These are phyloP conservation scores for Pythium monospermum DNA, from an alignment of 352 stramenopile species.

Conservation along the genomic window DNA sequence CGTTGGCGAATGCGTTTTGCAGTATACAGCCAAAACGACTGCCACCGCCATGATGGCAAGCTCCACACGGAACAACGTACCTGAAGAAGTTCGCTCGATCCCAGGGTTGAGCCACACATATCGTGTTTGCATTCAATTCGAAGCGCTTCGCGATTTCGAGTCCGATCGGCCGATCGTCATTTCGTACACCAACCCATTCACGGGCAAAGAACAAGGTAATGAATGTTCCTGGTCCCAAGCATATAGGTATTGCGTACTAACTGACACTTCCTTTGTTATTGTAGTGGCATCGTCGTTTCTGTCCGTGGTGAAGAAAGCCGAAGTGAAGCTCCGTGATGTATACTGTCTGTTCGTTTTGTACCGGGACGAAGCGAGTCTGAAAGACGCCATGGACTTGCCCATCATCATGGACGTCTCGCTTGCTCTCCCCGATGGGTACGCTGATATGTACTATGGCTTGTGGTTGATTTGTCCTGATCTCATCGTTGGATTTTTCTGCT, in stretches of 20 bases:
- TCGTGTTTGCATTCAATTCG: conserved; percentile 13
- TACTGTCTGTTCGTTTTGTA: conserved; percentile 48
- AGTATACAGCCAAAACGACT: not conserved
- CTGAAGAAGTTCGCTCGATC: not conserved
- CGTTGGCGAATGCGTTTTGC: conserved; percentile 12
- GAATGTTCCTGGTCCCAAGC: too few species aligned
- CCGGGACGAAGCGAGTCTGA: conserved; percentile 29
- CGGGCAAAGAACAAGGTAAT: conserved; percentile 14
- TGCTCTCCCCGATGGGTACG: conserved; percentile 13
- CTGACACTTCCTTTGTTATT: not conserved
- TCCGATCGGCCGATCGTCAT: conserved; percentile 7
- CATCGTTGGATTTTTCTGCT: too few species aligned
- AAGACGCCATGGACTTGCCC: conserved; percentile 39
- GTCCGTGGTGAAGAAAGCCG: conserved; percentile 28
- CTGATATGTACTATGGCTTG: too few species aligned
- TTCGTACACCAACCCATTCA: conserved; percentile 23
- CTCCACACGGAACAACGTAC: not conserved
- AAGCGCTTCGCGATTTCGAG: conserved; percentile 18
- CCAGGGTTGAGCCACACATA: conserved; percentile 15
- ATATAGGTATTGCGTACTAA: not conserved
- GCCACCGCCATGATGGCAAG: not conserved
- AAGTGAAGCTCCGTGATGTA: conserved; percentile 27
- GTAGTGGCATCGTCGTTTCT: conserved; percentile 39
- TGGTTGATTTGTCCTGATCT: not conserved
- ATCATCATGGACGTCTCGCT: conserved; percentile 32